Conservation (phyloP, 108 stramenopile genomes). For the Aurantiochytrium sp. region DNA sequence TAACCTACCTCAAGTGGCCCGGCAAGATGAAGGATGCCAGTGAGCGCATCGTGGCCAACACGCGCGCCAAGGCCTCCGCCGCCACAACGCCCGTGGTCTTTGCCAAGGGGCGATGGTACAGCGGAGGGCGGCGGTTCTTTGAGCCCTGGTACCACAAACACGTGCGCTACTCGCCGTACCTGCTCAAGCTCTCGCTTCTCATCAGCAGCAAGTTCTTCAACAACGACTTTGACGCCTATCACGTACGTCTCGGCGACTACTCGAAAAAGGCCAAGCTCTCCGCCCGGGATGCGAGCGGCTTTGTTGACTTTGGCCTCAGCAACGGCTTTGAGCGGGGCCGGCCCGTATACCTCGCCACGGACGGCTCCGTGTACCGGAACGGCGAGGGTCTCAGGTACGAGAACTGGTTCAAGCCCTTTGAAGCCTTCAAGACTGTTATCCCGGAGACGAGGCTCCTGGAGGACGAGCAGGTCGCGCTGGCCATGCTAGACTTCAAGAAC, state of each 20-base stretch:
- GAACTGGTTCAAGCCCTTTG: not conserved
- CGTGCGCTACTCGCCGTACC: conserved; percentile 20
- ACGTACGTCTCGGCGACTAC: conserved; percentile 27
- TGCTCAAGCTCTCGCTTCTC: not conserved
- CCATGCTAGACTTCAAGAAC: not conserved
- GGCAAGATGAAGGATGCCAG: not conserved
- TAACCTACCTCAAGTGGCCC: not conserved
- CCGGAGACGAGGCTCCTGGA: not conserved
- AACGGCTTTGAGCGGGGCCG: not conserved
- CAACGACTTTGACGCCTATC: not conserved
- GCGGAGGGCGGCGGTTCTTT: not conserved
- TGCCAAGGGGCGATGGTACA: conserved; percentile 2
- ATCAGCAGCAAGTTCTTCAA: not conserved
- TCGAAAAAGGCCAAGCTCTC: conserved; percentile 22
- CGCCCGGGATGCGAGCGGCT: not conserved
- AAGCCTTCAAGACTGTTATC: not conserved
- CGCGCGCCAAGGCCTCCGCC: not conserved
- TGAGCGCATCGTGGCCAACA: not conserved
- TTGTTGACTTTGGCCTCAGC: not conserved
- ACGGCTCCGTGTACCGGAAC: not conserved
- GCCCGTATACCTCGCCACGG: conserved; percentile 13
- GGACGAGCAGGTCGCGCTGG: not conserved
- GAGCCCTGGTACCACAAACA: not conserved
- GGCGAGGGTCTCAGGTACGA: not conserved
- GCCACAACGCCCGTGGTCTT: not conserved